Base-by-base conservation (phyloP, 2,329 filamentous ascomycete species). In the Paraphoma sp. region DNA sequence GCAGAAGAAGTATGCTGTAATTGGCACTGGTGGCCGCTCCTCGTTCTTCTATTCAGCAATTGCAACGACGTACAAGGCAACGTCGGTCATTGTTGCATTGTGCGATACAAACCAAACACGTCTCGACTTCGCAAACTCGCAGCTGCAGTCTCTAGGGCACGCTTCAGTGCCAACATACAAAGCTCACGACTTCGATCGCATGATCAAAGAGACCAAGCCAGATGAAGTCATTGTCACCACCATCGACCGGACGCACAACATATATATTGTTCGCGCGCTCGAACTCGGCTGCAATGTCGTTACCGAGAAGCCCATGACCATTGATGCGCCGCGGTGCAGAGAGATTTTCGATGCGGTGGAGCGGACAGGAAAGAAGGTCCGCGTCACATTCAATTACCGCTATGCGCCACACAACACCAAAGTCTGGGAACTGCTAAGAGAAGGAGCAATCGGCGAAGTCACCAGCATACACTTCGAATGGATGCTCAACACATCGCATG, bases 271-370 rank as follows among this genome's bases (percentile, higher is more conserved):
- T 5, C 80, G 83, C 2, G 84, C 86, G 0, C 75, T 88, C 47
- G 84, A 87, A 59, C 74, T 86, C 1, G 86, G 85, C 14, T 86
- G 84, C 64, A 81, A 84, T 57, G 85, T 87, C 0, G 78, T 88
- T n/a, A 87, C 83, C 0, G 86, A 88, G 65, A 88, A 88, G 70
- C 86, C 86, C 4, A 87, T 88, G 86, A 88, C 86, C 0, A 84
- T 87, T 62, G 85, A 88, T 64, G 83, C 79, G 0, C 77, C 80
- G 1, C 80, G 84, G 2, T 86, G 84, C 71, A 77, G 73, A 6
- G 77, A 80, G 48, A 87, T 88, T 55, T 80, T 87, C 59, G 78
- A 80, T 59, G 82, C 84, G 11, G 84, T 85, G 14, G 78, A 83
- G 48, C 75, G 80, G 16, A 85, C 83, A 0, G 77, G 78, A 2